These are phyloP conservation scores for Teratosphaeria gauchensis DNA, from an alignment of 2,329 filamentous ascomycete species.

Conservation along the genomic window DNA sequence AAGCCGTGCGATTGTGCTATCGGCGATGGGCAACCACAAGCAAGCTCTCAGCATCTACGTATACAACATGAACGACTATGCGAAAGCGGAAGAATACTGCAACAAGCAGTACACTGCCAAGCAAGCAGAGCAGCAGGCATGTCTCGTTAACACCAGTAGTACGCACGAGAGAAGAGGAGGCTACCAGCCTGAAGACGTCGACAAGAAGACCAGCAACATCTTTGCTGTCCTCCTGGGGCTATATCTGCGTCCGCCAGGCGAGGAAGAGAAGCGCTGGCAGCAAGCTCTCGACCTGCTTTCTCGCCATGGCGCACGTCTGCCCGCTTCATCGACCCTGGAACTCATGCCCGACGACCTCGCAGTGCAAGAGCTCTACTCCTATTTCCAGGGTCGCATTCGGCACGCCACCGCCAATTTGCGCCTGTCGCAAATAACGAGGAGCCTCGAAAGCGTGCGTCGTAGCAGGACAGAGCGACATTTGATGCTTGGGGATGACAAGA, in stretches of 20 bases:
- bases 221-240: conserved; percentile 86
- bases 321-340: conserved; percentile 73
- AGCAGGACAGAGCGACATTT: conserved; percentile 66
- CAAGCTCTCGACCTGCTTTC: conserved; percentile 83
- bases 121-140: conserved; percentile 17
- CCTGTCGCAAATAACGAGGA: conserved; percentile 66
- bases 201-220: conserved; percentile 54
- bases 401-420: conserved; percentile 74
- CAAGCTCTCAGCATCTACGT: conserved; percentile 97
- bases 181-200: conserved; percentile 43
- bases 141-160: conserved; percentile 12
- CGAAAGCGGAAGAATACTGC: conserved; percentile 96
- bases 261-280: conserved; percentile 52
- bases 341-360: conserved; percentile 76
- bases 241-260: conserved; percentile 72
- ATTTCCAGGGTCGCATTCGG: conserved; percentile 85
- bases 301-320: conserved; percentile 82
- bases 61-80: conserved; percentile 79
- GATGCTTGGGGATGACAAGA: conserved; percentile 60
- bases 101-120: conserved; percentile 64
- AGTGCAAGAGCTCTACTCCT: conserved; percentile 70
- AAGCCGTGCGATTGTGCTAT: conserved; percentile 78
- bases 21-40: conserved; percentile 90
- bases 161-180: conserved; percentile 18
- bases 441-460: conserved; percentile 67